Evolutionary conservation across 1,284 basidiomycete species (phyloP), one percentile per base, ranked within the genome.

Genomic region (Moniliophthora roreri): DNA sequence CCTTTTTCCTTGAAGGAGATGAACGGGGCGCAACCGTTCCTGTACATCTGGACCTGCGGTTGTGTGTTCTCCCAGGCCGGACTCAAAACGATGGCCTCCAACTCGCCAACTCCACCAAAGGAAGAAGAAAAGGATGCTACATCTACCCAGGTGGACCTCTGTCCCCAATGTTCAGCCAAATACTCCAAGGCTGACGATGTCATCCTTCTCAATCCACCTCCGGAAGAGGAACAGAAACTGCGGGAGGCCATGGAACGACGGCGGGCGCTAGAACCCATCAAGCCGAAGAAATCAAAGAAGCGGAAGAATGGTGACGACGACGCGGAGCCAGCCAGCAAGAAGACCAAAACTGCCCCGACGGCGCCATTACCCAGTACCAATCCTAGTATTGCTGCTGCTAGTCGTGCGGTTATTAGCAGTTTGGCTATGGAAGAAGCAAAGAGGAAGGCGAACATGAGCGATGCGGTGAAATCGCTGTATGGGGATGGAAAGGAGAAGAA

Each of bases 1-100:
- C 92, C 95, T 1, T 77, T 97, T 46, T 92, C 87, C 2, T 73
- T 93, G 60, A 92, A 93, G 66, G 95, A 96, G 72, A 96, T 97
- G 93, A 93, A 91, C 57, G 94, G 94, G n/a, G 68, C 73, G 0
- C 81, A 90, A 50, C 91, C 92, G 0, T 97, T 97, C 68, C 84
- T 93, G 52, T 95, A 93, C 66, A 71, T 96, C 58, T 75, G 77
- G n/a, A 72, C 85, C 0, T 97, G 94, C 63, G 93, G 93, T 16
- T 95, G 92, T 65, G 92, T 91, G 28, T 87, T 94, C 69, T 87
- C 89, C 4, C 85, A 87, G 52, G 84, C 84, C 0, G 90, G 86
- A 3, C 74, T 94, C 39, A 85, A 83, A 56, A 83, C 84, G 0
- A 74, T 93, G 46, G 66, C 77, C 1, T 59, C 70, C 32, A 6